phyloP scores from a whole-genome alignment of 1,284 basidiomycete species.

The Leccinum pachyderme region DNA sequence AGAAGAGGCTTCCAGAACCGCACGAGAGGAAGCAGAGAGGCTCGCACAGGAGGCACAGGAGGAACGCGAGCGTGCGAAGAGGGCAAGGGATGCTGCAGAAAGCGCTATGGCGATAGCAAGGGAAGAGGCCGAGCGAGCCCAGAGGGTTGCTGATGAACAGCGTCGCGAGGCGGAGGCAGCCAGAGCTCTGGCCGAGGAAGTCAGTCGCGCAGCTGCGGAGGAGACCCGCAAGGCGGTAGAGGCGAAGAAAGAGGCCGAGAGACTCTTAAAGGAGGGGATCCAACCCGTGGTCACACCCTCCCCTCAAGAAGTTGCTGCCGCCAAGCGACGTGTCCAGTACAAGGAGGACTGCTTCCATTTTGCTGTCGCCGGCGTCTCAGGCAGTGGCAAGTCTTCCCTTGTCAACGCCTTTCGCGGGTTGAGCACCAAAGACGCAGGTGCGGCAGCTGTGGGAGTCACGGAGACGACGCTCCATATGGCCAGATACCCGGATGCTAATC shows the following conservation, averaged over 20 bases:
- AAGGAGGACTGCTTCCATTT: not conserved
- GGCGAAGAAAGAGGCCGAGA: constrained; percentile 9
- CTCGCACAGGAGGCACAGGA: constrained; percentile 8
- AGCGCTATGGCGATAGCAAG: constrained; percentile 3
- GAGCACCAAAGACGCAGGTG: not conserved
- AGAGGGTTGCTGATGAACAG: constrained; percentile 6
- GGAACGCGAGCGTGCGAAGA: constrained; percentile 10
- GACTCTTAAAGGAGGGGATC: constrained; percentile 9
- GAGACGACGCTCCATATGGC: not conserved
- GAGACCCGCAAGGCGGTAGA: constrained; percentile 1
- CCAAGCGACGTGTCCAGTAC: not conserved
- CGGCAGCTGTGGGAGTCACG: not conserved
- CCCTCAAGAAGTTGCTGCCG: not conserved
- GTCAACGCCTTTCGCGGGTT: not conserved
- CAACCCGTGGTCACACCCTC: constrained; percentile 4
- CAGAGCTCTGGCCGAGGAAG: constrained; percentile 7
- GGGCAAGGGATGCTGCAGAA: constrained; percentile 12
- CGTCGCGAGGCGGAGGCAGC: constrained; percentile 8
- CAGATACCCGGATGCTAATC: not conserved
- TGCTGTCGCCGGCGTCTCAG: not conserved
- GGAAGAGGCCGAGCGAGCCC: constrained; percentile 6
- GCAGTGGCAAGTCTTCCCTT: not conserved
- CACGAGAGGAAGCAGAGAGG: not conserved
- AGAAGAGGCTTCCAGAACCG: not conserved
- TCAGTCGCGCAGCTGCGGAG: constrained; percentile 4